Evolutionary conservation across 2,329 filamentous ascomycete species (phyloP), one percentile per base, ranked within the genome.

Genomic region (Claviceps quebecensis): DNA sequence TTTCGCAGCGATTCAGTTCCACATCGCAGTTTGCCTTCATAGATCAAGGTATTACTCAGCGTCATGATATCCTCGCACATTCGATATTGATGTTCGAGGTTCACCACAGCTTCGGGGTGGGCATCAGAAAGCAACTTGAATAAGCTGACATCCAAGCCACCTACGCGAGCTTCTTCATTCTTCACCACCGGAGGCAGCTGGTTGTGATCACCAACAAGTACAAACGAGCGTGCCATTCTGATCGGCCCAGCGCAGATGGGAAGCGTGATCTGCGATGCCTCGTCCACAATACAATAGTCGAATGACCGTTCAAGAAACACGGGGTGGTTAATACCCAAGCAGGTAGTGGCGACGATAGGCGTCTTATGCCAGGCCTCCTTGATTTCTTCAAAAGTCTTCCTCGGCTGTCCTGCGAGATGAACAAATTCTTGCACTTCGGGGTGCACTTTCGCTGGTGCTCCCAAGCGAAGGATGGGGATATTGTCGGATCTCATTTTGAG

Each of bases 1-100:
- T 73, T 72, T 11, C 88, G 86, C 11, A 97, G 81, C 49, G 77
- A 74, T 46, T 84, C 75, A 4, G 83, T 95, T 23, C 93, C 93
- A 62, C 93, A 98, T 60, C 93, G 91, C 39, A 98, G 76, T 38
- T 83, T 80, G 4, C 90, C 91, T n/a, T 83, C 75, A 69, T 98
- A 98, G 60, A 98, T 96, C 52, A 98, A 77, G 1, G 80, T 86
- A 66, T 96, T 98, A 56, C 88, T 94, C 14, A 98, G 76, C 2
- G 84, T 77, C 91, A 97, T 97, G 54, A 98, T 86, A 55, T 98
- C 93, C 58, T 93, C 86, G 60, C 88, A 95, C 93, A 98, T 98
- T 55, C 93, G 87, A 64, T 98, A 98, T 64, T 98, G 93, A 61
- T 96, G 89, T 60, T 93, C 89, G 1, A 98, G 77, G 56, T 86